phyloP scores from a whole-genome alignment of 352 stramenopile species.

The Pilasporangium apinafurcum region DNA sequence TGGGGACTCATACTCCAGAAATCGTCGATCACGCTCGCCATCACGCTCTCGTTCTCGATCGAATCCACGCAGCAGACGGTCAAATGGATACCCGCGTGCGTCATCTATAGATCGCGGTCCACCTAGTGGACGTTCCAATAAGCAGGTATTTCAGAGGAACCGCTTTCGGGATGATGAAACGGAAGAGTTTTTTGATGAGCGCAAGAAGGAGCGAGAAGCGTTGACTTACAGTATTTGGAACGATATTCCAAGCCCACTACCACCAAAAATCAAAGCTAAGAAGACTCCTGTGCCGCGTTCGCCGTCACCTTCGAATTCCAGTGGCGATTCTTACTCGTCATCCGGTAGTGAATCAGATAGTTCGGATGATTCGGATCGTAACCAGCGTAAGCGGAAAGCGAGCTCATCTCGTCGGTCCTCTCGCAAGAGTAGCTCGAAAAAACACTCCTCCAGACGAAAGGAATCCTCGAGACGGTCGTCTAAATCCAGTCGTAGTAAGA shows the following conservation, averaged over 20 bases:
- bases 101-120: too few relatives aligned
- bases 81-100: too few relatives aligned
- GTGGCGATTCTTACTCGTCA: constrained; percentile 20
- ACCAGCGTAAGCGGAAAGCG: constrained; percentile 4
- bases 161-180: constrained; percentile 31
- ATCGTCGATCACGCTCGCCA: neutral
- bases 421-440: constrained; percentile 17
- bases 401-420: neutral
- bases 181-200: constrained; percentile 67
- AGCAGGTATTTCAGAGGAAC: constrained; percentile 7
- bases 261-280: constrained; percentile 43
- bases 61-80: too few relatives aligned
- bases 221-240: constrained; percentile 72
- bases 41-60: constrained; percentile 9
- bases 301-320: constrained; percentile 26
- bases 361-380: constrained; percentile 15
- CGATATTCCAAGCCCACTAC: constrained; percentile 58
- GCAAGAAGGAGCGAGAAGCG: constrained; percentile 55
- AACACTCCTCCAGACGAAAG: constrained; percentile 1
- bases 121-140: too few relatives aligned
- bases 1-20: neutral
- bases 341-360: constrained; percentile 21
- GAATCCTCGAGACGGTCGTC: constrained; percentile 22
- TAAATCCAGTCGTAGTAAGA: constrained; percentile 20
- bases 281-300: constrained; percentile 21